Conservation (phyloP, 306 rosid species). For the Boehmeria nivea region DNA sequence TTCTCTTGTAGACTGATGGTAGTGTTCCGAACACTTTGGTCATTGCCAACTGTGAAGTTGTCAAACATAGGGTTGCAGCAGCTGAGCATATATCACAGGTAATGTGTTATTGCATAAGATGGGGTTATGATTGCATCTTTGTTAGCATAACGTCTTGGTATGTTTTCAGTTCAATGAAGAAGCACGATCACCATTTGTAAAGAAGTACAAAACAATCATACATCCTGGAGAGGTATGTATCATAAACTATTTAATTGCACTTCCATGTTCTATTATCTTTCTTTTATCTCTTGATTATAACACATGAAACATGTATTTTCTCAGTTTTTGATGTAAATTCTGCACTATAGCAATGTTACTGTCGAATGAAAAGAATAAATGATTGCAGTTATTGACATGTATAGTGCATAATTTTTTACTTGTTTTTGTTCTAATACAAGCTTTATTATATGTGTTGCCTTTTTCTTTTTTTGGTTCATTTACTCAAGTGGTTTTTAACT, state of each 20-base stretch:
- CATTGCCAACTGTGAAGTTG: conserved; percentile 97
- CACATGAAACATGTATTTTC: too few species aligned
- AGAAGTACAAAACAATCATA: conserved; percentile 97
- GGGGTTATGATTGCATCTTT: conserved; percentile 9
- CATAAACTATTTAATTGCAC: not conserved
- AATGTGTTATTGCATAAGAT: conserved; percentile 11
- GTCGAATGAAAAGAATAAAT: too few species aligned
- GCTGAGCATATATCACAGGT: conserved; percentile 99
- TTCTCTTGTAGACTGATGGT: conserved; percentile 81
- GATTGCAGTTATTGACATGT: too few species aligned
- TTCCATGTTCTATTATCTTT: not conserved
- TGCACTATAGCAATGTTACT: too few species aligned
- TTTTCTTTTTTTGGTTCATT: too few species aligned
- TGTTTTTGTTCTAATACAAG: too few species aligned
- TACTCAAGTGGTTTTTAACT: not conserved
- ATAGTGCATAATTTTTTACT: too few species aligned
- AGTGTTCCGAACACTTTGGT: conserved; percentile 98
- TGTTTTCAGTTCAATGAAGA: conserved; percentile 83
- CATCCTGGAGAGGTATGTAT: conserved; percentile 95
- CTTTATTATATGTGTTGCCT: too few species aligned
- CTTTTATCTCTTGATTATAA: too few species aligned
- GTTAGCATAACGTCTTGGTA: not conserved
- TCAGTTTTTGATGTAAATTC: too few species aligned
- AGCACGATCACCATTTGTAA: conserved; percentile 97
- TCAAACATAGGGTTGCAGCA: conserved; percentile 97